Evolutionary conservation across 2,329 filamentous ascomycete genomes (phyloP), one percentile per base, ranked within the genome.

Genomic region (Byssoonygena ceratinophila): DNA sequence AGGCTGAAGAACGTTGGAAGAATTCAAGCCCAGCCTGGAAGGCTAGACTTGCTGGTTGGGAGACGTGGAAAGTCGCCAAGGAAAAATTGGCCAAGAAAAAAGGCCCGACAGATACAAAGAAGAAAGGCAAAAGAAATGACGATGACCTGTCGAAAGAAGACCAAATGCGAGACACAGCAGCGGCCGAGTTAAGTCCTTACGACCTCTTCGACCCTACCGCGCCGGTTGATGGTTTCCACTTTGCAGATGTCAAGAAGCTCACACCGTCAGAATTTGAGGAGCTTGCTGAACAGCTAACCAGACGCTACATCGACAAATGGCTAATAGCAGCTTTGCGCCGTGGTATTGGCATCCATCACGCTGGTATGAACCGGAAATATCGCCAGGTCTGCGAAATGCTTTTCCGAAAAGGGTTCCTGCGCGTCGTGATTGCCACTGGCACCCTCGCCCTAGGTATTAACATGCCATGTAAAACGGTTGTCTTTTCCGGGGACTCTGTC

Each of bases 391-490:
- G 68, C 1, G 85, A 89, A 62, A 84, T 86, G 54, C 68, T 88
- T 6, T 89, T 88, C 68, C 77, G 86, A 7, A 83, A 79, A 63
- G 83, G 84, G 0, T 89, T 79, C 61, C 66, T 90, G 37, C 76
- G 78, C 6, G 81, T 84, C 0, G 80, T 90, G 25, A 75, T 90
- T 23, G 85, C 85, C 0, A 90, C 85, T 1, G 85, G 84, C 0
- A 89, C 85, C 0, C 74, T 89, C 20, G 83, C 83, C 1, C 71
- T 90, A 4, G 86, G 86, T 71, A 84, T 91, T 70, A 91, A 87
- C 60, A 87, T 87, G 83, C 86, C 86, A 8, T 90, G 85, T 64
- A 87, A 86, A 64, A 91, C 85, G 0, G 84, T 89, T 0, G 79
- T 88, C 1, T 91, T 91, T 64, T 76, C 75, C 14, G 84, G 84